These are phyloP conservation scores for Populus hybrid DNA, from an alignment of 441 rosid genomes.

Conservation along the genomic window DNA sequence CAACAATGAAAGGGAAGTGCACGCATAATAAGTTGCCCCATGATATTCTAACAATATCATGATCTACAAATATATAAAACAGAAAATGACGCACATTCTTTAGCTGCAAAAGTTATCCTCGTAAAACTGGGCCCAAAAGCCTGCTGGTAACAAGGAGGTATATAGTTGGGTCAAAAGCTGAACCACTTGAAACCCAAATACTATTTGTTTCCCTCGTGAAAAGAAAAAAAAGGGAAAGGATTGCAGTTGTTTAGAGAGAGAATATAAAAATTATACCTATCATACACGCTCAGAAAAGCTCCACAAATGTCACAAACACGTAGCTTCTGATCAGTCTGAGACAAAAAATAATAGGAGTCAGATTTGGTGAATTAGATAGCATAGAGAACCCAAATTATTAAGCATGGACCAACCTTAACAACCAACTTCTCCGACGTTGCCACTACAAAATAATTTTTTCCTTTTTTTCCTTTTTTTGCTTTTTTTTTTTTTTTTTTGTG, in stretches of 20 bases:
- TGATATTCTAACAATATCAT: conserved; percentile 54
- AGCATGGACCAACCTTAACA: no score
- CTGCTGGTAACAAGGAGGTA: conserved; percentile 99
- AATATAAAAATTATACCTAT: conserved; percentile 58
- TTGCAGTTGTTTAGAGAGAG: conserved; percentile 17
- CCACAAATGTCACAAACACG: conserved; percentile 99
- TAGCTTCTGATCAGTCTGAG: conserved; percentile 98
- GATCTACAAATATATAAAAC: conserved; percentile 63
- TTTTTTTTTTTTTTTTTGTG: no score
- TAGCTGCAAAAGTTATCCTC: conserved; percentile 99
- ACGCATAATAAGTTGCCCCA: conserved; percentile 29
- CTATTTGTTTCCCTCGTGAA: conserved; percentile 44
- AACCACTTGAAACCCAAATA: conserved; percentile 77
- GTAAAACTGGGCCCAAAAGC: conserved; percentile 99
- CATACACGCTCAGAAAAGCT: conserved; percentile 98
- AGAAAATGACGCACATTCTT: conserved; percentile 95
- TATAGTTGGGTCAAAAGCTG: conserved; percentile 85
- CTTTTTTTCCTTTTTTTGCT: no score
- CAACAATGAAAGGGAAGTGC: conserved; percentile 22
- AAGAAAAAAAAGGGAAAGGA: neutral
- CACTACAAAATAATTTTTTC: no score
- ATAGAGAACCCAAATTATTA: no score
- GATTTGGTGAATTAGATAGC: neutral
- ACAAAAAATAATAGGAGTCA: conserved; percentile 14
- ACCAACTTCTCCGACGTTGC: no score